phyloP scores from a whole-genome alignment of 345 rosid genomes.

The Boechera stricta region DNA sequence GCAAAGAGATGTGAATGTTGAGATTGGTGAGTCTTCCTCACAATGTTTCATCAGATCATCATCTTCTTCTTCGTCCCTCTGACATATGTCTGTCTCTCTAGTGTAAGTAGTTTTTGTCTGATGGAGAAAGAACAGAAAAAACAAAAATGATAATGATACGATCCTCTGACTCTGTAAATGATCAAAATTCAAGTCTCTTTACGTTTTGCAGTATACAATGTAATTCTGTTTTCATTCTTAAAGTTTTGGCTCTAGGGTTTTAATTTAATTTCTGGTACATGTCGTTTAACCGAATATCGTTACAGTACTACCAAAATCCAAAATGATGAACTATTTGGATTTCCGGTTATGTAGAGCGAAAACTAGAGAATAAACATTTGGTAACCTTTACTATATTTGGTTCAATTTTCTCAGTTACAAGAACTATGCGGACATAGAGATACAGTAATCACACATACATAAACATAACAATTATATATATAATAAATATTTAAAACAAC shows the following conservation, averaged over 20 bases:
- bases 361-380: neutral
- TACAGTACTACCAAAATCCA: neutral
- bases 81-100: constrained; percentile 41
- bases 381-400: neutral
- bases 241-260: constrained; percentile 19
- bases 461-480: no score
- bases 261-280: neutral
- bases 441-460: no score
- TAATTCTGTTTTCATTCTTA: constrained; percentile 32
- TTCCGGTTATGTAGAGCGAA: constrained; percentile 2
- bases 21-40: constrained; percentile 40
- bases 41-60: constrained; percentile 18
- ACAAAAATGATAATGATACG: constrained; percentile 32
- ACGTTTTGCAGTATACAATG: constrained; percentile 32
- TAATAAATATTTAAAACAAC: no score
- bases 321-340: neutral
- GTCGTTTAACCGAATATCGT: neutral
- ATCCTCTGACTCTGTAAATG: constrained; percentile 47
- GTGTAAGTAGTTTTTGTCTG: constrained; percentile 50
- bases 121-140: constrained; percentile 33
- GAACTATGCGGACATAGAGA: no score
- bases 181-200: constrained; percentile 38
- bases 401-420: neutral
- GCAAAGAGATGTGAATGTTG: constrained; percentile 64
- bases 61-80: constrained; percentile 19